Base-by-base conservation (phyloP, 2,329 filamentous ascomycete species). In the Neoascochyta sp. region DNA sequence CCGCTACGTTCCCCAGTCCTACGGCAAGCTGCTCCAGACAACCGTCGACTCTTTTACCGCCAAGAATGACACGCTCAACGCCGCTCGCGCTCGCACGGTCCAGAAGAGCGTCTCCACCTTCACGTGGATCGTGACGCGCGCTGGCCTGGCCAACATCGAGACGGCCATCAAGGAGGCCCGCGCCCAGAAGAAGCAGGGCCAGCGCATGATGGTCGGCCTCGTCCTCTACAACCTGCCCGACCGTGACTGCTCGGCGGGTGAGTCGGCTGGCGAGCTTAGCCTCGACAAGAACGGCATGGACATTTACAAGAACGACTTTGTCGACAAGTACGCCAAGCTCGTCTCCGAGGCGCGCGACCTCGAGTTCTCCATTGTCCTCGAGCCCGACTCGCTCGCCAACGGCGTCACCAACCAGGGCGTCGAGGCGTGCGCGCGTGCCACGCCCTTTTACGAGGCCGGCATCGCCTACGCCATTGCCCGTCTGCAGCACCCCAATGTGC, bases 181-280 rank as follows among this genome's bases (percentile, higher is more conserved):
- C 19, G 15, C 29, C 10, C 50, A 54, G 16, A 39, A 30, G 20
- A 47, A 45, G 21, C 30, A 39, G 2, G 24, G 32, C 20, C 46
- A 40, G 32, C 45, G 34, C 12, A 45, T 51, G 31, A 47, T 52
- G 12, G 47, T 52, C 3, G 52, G 52, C 7, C 49, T 56, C 29
- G 87, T 90, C 37, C 95, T 96, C 74, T 96, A 95, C 71, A 74
- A 77, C 19, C 78, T 96, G 3, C 90, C 96, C 73, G 90, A 96
- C 66, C 95, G 84, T 70, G 85, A 96, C 65, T 74, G 71, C 60
- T 84, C 84, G 54, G 86, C 85, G 30, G 67, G 69, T 47, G 94
- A 88, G 86, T 84, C 87, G 32, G 65, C 71, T 26, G 76, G 83
- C 29, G 90, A 96, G 64, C 78, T 96, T 27, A 75, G 83, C 52